Conservation (phyloP, 83 land plant genomes). For the Thuja plicata region DNA sequence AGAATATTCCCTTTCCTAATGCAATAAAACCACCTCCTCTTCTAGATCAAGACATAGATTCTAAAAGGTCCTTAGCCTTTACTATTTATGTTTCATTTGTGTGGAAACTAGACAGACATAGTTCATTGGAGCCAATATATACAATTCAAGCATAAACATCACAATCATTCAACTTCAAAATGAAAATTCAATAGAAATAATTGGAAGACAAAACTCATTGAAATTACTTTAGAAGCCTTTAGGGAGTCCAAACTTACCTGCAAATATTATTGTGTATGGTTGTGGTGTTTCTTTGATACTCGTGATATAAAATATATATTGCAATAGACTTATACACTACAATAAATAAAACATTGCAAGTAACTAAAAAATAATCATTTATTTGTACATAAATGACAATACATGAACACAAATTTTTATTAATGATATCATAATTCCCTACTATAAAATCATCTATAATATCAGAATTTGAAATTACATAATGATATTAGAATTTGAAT, state of each 20-base stretch:
- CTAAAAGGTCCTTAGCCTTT: slow-evolving; percentile 7
- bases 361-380: not conserved
- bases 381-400: slow-evolving; percentile 61
- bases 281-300: slow-evolving; percentile 27
- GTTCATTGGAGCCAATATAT: slow-evolving; percentile 22
- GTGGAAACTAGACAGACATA: slow-evolving; percentile 23
- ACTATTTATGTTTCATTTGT: slow-evolving; percentile 20
- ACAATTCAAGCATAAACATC: too few relatives aligned
- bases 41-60: not conserved
- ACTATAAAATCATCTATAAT: too few relatives aligned
- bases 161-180: too few relatives aligned
- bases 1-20: too few relatives aligned
- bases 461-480: too few relatives aligned
- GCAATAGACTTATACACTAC: not conserved
- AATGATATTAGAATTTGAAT: slow-evolving; percentile 65
- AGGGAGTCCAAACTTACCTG: slow-evolving; percentile 10
- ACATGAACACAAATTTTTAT: too few relatives aligned
- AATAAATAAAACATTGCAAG: not conserved
- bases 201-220: not conserved
- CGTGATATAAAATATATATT: not conserved
- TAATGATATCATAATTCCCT: too few relatives aligned
- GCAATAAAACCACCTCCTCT: too few relatives aligned
- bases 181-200: too few relatives aligned
- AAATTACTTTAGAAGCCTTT: too few relatives aligned
- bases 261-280: slow-evolving; percentile 20